These are phyloP conservation scores for Hirschioporus abietinus DNA, from an alignment of 768 basidiomycete genomes.

Conservation along the genomic window DNA sequence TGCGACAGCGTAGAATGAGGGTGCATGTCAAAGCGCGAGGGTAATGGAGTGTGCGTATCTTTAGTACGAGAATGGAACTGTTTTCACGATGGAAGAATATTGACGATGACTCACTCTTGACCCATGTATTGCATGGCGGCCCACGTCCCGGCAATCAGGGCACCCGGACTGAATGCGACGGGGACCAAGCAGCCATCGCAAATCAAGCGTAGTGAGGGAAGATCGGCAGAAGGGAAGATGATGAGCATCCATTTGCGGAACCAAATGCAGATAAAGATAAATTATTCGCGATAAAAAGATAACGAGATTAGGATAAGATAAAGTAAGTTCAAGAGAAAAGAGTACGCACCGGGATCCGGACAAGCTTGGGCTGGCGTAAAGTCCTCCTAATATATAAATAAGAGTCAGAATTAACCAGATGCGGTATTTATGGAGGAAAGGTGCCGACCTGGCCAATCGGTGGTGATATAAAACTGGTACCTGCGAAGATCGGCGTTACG, in stretches of 20 bases:
- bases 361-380: constrained; percentile 86
- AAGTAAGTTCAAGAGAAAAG: not conserved
- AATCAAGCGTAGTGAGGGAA: not conserved
- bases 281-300: not conserved
- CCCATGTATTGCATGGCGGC: constrained; percentile 96
- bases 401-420: constrained; percentile 9
- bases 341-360: constrained; percentile 77
- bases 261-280: not conserved
- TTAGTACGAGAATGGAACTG: not conserved
- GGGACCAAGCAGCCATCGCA: not conserved
- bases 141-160: constrained; percentile 93
- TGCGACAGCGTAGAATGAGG: not conserved
- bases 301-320: not conserved
- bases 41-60: not conserved
- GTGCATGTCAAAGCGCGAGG: not conserved
- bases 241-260: not conserved
- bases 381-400: constrained; percentile 60
- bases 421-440: constrained; percentile 4
- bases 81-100: not conserved
- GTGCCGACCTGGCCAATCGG: constrained; percentile 66
- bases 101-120: constrained; percentile 51
- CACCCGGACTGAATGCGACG: constrained; percentile 60
- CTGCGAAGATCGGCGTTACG: constrained; percentile 66
- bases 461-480: constrained; percentile 83
- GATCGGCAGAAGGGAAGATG: not conserved